Evolutionary conservation across 2,329 filamentous ascomycete genomes (phyloP).

Genomic region (Hypoxylon sp.): DNA sequence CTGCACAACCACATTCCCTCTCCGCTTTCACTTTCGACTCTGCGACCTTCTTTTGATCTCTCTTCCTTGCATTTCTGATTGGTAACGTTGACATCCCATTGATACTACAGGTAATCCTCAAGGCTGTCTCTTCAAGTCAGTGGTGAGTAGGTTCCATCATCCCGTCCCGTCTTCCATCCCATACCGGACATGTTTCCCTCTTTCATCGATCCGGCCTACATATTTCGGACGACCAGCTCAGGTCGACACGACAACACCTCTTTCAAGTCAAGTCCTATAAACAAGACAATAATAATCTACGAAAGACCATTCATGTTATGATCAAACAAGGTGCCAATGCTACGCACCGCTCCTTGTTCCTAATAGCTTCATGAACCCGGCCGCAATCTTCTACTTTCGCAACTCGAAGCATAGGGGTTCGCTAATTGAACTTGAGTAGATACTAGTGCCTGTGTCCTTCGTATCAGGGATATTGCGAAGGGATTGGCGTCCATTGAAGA

Average conservation of each 20-base stretch:
- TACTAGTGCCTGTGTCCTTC: not conserved
- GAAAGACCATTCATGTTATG: not conserved
- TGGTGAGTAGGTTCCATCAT: not conserved
- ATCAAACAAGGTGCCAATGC: not conserved
- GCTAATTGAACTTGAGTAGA: constrained; percentile 44
- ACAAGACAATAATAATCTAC: not conserved
- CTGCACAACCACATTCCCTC: not conserved
- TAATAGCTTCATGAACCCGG: not conserved
- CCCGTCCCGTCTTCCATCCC: not conserved
- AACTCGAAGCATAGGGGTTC: constrained; percentile 56
- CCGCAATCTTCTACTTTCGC: constrained; percentile 37
- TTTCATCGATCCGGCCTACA: not conserved
- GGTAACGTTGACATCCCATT: not conserved
- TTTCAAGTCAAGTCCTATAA: not conserved
- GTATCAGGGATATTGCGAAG: not conserved
- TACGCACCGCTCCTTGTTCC: not conserved
- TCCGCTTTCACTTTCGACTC: not conserved
- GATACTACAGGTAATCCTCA: not conserved
- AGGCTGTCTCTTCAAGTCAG: not conserved
- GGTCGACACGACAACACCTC: not conserved
- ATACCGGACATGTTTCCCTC: not conserved
- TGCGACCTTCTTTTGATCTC: not conserved
- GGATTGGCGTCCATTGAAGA: not conserved
- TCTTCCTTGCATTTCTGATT: not conserved
- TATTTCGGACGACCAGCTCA: not conserved